phyloP scores from a whole-genome alignment of 108 stramenopile species.

The Fragilaria crotonensis region DNA sequence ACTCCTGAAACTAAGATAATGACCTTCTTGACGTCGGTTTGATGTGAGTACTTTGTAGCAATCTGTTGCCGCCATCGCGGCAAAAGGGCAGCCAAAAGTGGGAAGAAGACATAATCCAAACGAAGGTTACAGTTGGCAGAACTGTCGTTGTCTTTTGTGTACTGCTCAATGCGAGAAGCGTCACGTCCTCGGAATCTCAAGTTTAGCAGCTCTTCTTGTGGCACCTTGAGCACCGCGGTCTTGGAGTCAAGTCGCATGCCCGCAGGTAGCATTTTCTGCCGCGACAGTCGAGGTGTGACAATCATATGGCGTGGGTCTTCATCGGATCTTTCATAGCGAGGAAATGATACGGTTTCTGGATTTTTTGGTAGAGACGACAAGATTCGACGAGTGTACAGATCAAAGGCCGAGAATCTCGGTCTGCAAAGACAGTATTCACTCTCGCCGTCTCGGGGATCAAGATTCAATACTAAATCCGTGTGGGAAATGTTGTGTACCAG shows the following conservation, averaged over 20 bases:
- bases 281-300: slow-evolving; percentile 29
- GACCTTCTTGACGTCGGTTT: slow-evolving; percentile 52
- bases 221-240: slow-evolving; percentile 7
- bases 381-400: slow-evolving; percentile 45
- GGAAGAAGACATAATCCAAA: slow-evolving; percentile 71
- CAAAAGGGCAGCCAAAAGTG: slow-evolving; percentile 76
- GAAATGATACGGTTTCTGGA: slow-evolving; percentile 36
- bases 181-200: slow-evolving; percentile 66
- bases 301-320: slow-evolving; percentile 52
- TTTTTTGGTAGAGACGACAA: slow-evolving; percentile 10
- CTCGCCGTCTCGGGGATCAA: slow-evolving; percentile 25
- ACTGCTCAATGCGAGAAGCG: slow-evolving; percentile 29
- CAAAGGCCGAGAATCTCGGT: slow-evolving; percentile 80
- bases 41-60: slow-evolving; percentile 44
- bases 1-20: slow-evolving; percentile 85
- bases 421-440: slow-evolving; percentile 53
- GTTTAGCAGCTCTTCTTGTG: slow-evolving; percentile 33
- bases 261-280: slow-evolving; percentile 36
- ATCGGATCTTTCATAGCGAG: slow-evolving; percentile 59
- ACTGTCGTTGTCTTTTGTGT: no score
- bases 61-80: slow-evolving; percentile 71
- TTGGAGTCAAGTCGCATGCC: slow-evolving; percentile 33
- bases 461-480: slow-evolving; percentile 80
- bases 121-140: slow-evolving; percentile 2
- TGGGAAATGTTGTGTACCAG: slow-evolving; percentile 94